Evolutionary conservation across 345 rosid genomes (phyloP).

Genomic region (Chamaenerion angustifolium): DNA sequence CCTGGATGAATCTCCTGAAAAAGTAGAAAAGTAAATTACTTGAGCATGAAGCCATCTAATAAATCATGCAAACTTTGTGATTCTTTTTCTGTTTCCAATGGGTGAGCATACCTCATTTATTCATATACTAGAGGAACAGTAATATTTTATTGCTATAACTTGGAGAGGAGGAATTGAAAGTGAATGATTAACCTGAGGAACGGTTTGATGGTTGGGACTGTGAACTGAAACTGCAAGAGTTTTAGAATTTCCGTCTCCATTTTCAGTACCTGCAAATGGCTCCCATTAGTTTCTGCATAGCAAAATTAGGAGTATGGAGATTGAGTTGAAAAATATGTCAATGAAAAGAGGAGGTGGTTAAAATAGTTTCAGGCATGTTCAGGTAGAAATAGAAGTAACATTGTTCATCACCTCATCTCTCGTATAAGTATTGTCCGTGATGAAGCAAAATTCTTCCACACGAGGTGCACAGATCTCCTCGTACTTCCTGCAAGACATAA

Average conservation of each 20-base stretch:
- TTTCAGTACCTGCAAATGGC: conserved; percentile 55
- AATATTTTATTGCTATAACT: too few species aligned
- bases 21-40: conserved; percentile 1
- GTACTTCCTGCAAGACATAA: conserved; percentile 47
- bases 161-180: conserved; percentile 3
- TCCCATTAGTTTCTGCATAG: conserved; percentile 14
- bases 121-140: too few species aligned
- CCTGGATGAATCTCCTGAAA: conserved; percentile 76
- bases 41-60: background rate
- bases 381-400: background rate
- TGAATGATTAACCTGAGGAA: conserved; percentile 55
- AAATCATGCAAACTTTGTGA: too few species aligned
- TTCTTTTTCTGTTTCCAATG: too few species aligned
- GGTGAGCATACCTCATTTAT: too few species aligned
- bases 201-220: conserved; percentile 72
- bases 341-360: too few species aligned
- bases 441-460: conserved; percentile 85
- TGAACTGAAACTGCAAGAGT: conserved; percentile 51
- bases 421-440: conserved; percentile 83
- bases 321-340: too few species aligned
- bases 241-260: conserved; percentile 72
- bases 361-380: background rate
- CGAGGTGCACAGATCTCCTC: conserved; percentile 84
- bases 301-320: background rate
- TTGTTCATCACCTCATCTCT: conserved; percentile 45